Evolutionary conservation across 2,329 filamentous ascomycete genomes (phyloP).

Genomic region (Calonectria fujianensis): DNA sequence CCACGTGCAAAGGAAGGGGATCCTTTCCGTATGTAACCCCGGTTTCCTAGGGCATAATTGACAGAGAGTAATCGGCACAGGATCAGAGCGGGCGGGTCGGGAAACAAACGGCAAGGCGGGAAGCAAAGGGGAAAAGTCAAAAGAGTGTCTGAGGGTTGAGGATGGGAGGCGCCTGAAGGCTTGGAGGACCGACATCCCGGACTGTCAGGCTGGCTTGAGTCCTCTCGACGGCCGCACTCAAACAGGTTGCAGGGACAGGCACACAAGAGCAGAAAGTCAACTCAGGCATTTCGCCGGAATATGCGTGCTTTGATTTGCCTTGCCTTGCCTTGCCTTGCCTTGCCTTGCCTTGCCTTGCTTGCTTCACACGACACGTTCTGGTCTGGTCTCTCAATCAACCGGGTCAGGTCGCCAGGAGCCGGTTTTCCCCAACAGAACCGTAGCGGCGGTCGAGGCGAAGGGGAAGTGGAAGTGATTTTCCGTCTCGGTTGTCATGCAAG

Average conservation of each 20-base stretch:
- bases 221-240: not conserved
- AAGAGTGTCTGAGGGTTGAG: slow-evolving; percentile 5
- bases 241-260: not conserved
- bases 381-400: not conserved
- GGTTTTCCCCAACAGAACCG: not conserved
- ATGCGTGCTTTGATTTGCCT: not conserved
- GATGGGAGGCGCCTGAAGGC: not conserved
- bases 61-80: slow-evolving; percentile 16
- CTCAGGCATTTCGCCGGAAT: not conserved
- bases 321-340: too few species aligned
- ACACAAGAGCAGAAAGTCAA: not conserved
- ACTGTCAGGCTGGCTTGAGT: not conserved
- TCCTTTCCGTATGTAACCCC: slow-evolving; percentile 12
- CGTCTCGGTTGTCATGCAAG: slow-evolving; percentile 12
- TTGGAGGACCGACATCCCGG: slow-evolving; percentile 1
- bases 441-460: not conserved
- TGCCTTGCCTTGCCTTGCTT: not conserved
- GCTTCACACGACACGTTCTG: not conserved
- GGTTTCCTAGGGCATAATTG: not conserved
- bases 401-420: not conserved
- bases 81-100: slow-evolving; percentile 18
- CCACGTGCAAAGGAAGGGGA: slow-evolving; percentile 22
- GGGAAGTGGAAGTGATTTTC: slow-evolving; percentile 16
- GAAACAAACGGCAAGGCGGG: slow-evolving; percentile 26
- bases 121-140: slow-evolving; percentile 15